Conservation (phyloP, 768 basidiomycete genomes). For the Boletus insuetus region DNA sequence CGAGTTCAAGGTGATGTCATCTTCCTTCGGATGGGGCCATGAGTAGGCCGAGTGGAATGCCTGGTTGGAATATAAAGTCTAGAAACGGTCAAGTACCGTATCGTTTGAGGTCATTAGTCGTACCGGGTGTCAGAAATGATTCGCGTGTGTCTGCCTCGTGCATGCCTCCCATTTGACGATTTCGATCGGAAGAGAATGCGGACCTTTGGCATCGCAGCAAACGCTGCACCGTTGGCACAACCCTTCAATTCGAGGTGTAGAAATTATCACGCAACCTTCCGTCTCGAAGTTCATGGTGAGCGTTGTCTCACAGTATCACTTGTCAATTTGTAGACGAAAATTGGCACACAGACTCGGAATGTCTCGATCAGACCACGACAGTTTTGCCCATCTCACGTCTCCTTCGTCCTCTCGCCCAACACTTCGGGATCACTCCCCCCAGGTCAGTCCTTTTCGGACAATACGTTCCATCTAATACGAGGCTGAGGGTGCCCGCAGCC, state of each 20-base stretch:
- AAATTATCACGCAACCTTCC: background rate
- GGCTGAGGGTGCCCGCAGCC: conserved; percentile 12
- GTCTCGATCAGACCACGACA: conserved; percentile 15
- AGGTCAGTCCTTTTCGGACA: conserved; percentile 12
- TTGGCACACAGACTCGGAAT: conserved; percentile 13
- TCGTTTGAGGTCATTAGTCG: no score
- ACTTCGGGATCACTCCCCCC: background rate
- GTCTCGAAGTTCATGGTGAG: conserved; percentile 10
- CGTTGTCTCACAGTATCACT: background rate
- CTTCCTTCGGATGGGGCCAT: no score
- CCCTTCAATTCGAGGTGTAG: background rate
- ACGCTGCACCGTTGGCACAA: background rate
- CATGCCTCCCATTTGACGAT: conserved; percentile 1
- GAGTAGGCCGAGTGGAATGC: no score
- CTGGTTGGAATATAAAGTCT: no score
- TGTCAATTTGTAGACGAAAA: background rate
- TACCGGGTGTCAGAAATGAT: background rate
- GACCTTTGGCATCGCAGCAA: background rate
- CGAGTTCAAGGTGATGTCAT: no score
- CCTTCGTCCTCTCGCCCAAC: conserved; percentile 10
- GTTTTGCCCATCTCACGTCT: conserved; percentile 4
- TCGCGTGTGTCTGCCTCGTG: conserved; percentile 22
- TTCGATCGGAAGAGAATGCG: background rate
- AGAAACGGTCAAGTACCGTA: no score
- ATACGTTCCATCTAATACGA: background rate